These are phyloP conservation scores for Venturia asperata DNA, from an alignment of 2,329 filamentous ascomycete species.

Conservation along the genomic window DNA sequence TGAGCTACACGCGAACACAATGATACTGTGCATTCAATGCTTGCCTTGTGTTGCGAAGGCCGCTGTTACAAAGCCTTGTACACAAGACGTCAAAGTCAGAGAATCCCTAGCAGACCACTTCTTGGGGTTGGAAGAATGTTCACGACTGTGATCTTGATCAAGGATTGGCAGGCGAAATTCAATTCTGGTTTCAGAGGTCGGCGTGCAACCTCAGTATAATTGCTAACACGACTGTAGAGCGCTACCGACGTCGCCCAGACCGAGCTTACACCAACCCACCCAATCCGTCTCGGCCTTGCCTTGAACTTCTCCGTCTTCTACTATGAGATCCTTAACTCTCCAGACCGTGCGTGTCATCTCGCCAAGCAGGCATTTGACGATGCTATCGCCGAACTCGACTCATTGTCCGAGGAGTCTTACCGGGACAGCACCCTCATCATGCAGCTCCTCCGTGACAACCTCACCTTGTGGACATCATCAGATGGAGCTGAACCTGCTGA, in stretches of 20 bases:
- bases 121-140: background rate
- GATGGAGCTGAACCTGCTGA: conserved; percentile 62
- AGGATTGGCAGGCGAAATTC: conserved; percentile 20
- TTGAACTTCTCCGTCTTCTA: conserved; percentile 99
- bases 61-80: background rate
- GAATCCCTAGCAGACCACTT: background rate
- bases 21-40: background rate
- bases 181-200: background rate
- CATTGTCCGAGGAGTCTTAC: conserved; percentile 95
- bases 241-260: conserved; percentile 97
- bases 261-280: conserved; percentile 93
- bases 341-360: conserved; percentile 93
- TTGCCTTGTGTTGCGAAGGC: background rate
- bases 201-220: background rate
- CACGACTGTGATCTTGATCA: background rate
- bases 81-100: background rate
- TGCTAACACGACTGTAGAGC: conserved; percentile 50
- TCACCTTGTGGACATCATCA: conserved; percentile 95
- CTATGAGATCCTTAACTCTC: conserved; percentile 98
- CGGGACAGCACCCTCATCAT: conserved; percentile 98
- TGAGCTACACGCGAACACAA: background rate
- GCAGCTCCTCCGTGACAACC: conserved; percentile 97
- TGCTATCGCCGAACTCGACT: conserved; percentile 97
- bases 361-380: conserved; percentile 99
- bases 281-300: conserved; percentile 93